Evolutionary conservation across 176 grass and related monocot species (phyloP).

Genomic region (Puccinellia tenuiflora): DNA sequence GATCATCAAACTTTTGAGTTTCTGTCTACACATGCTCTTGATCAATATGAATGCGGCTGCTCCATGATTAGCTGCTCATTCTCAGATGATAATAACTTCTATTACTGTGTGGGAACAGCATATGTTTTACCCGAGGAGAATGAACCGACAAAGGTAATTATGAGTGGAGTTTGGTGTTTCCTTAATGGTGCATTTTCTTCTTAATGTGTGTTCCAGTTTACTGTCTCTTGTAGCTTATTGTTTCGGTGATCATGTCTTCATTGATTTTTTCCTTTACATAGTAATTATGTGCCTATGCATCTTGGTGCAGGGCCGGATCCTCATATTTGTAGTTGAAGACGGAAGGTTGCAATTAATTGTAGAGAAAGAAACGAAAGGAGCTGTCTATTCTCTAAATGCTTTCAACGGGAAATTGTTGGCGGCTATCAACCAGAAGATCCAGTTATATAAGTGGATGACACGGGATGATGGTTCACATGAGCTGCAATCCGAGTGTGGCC

Average conservation of each 20-base stretch:
- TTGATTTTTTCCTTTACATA: background rate
- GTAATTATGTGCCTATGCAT: conserved; percentile 1
- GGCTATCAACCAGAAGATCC: conserved; percentile 97
- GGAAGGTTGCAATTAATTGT: conserved; percentile 76
- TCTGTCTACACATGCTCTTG: conserved; percentile 66
- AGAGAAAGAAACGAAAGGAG: conserved; percentile 97
- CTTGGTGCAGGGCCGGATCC: conserved; percentile 67
- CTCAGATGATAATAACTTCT: conserved; percentile 73
- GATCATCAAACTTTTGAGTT: conserved; percentile 90
- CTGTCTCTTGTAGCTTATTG: background rate
- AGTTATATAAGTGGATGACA: conserved; percentile 76
- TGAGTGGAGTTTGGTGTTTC: background rate
- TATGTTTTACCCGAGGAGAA: conserved; percentile 98
- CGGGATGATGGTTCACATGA: conserved; percentile 80
- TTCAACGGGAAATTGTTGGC: conserved; percentile 93
- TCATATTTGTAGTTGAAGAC: conserved; percentile 92
- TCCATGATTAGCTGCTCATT: conserved; percentile 92
- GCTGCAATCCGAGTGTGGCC: conserved; percentile 84
- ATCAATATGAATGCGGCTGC: conserved; percentile 78
- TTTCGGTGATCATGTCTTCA: background rate
- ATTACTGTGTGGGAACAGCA: conserved; percentile 89
- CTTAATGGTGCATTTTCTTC: background rate
- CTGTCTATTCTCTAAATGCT: conserved; percentile 84
- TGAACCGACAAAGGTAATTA: conserved; percentile 82
- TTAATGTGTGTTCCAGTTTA: background rate